Percentiles rank a stretch among this genome's conserved stretches.
These are phyloP conservation scores for Chlamydomonas applanata DNA, from an alignment of 139 green algal species.

Conservation along the genomic window DNA sequence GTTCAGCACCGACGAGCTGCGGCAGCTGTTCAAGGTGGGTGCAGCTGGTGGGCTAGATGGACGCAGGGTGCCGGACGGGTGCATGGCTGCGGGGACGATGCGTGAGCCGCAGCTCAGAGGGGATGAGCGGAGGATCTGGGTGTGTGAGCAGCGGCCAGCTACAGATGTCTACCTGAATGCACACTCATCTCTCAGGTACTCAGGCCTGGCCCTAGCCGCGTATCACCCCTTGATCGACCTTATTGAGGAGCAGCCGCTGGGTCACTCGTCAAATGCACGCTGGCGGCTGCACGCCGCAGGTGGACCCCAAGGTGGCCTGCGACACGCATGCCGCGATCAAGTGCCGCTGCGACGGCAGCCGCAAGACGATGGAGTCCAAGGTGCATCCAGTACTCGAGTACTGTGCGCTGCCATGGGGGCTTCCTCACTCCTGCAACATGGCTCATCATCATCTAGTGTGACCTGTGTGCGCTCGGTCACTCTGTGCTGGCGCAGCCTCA, in stretches of 20 bases:
- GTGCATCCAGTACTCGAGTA: no score
- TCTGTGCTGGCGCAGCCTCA: no score
- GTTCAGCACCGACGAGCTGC: slow-evolving; percentile 56
- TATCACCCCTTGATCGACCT: no score
- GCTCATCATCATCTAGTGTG: no score
- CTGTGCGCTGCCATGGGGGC: no score
- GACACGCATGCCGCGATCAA: slow-evolving; percentile 66
- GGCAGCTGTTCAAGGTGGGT: slow-evolving; percentile 46
- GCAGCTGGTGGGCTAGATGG: not conserved
- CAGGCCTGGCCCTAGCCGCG: no score
- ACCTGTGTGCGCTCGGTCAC: no score
- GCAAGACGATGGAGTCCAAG: slow-evolving; percentile 15
- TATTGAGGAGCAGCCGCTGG: no score
- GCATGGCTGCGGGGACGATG: no score
- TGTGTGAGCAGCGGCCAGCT: not conserved
- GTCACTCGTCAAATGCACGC: no score
- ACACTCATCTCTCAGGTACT: not conserved
- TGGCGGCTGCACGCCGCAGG: not conserved
- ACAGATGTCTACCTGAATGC: slow-evolving; percentile 1
- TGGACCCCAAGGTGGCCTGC: slow-evolving; percentile 39
- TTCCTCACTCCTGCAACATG: not conserved
- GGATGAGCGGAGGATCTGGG: not conserved
- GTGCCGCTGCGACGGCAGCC: slow-evolving; percentile 46
- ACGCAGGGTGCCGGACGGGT: no score
- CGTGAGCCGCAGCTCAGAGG: no score